A percentile compares a stretch with the other conserved stretches of the same genome.
phyloP scores from a whole-genome alignment of 108 stramenopile genomes.

The Discostella stelligeroides region DNA sequence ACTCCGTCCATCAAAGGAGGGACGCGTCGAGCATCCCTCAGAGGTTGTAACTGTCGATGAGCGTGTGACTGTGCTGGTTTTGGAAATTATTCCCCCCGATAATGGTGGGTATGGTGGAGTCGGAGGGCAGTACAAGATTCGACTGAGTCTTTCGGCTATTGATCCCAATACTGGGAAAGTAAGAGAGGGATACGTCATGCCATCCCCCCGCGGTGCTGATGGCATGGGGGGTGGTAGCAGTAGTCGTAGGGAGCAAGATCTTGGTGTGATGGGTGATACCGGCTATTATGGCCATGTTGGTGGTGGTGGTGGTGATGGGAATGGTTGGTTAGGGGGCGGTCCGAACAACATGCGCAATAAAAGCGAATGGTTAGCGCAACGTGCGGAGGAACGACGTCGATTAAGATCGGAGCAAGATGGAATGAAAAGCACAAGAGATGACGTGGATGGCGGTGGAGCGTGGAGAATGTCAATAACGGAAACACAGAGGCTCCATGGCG shows the following conservation, averaged over 20 bases:
- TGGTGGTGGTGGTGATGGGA: constrained; percentile 6
- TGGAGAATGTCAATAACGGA: constrained; percentile 37
- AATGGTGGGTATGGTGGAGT: not conserved
- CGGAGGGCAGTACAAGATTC: constrained; percentile 53
- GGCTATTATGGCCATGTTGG: constrained; percentile 27
- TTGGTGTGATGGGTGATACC: constrained; percentile 8
- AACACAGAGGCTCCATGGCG: constrained; percentile 29
- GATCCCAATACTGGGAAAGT: constrained; percentile 60
- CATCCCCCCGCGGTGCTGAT: constrained; percentile 25
- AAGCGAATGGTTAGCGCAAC: constrained; percentile 25
- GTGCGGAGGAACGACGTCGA: constrained; percentile 39
- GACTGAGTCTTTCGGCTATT: constrained; percentile 70
- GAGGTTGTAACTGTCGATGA: constrained; percentile 52
- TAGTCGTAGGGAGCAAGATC: constrained; percentile 27
- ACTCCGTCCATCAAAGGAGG: constrained; percentile 58
- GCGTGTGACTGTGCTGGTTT: constrained; percentile 53
- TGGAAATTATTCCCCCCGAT: constrained; percentile 51
- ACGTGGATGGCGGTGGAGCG: constrained; percentile 17
- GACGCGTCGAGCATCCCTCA: constrained; percentile 62
- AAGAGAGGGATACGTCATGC: constrained; percentile 29
- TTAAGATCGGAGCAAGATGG: constrained; percentile 35
- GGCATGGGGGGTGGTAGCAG: constrained; percentile 19
- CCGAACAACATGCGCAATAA: constrained; percentile 12
- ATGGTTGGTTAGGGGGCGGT: not conserved
- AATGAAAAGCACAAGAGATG: not conserved